Percentiles rank a stretch among this genome's conserved stretches.
Evolutionary conservation across 495 filamentous ascomycete genomes (phyloP).

Genomic region (Annulohypoxylon moriforme): DNA sequence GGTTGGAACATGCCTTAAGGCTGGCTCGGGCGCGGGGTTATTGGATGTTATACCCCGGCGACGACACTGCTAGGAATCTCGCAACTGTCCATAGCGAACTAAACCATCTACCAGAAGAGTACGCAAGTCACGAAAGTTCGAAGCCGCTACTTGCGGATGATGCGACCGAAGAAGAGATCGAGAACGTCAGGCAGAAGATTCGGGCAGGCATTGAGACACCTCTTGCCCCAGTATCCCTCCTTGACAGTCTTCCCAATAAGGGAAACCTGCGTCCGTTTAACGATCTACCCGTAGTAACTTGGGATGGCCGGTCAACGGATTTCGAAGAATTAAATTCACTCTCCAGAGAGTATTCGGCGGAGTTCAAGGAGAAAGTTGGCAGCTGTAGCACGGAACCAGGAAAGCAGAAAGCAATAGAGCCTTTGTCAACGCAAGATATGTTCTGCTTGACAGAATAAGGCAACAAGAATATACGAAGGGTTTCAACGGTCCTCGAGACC

Average conservation of each 20-base stretch:
- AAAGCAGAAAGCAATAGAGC: constrained; percentile 37
- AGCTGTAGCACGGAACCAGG: constrained; percentile 49
- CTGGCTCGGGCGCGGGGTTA: constrained; percentile 79
- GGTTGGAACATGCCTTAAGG: constrained; percentile 80
- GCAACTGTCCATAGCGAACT: constrained; percentile 80
- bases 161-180: constrained; percentile 44
- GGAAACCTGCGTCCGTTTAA: constrained; percentile 52
- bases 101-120: constrained; percentile 77
- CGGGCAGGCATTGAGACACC: constrained; percentile 40
- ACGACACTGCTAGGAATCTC: constrained; percentile 61
- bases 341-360: constrained; percentile 54
- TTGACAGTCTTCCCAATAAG: constrained; percentile 52
- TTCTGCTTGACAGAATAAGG: constrained; percentile 42
- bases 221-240: constrained; percentile 46
- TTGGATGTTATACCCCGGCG: constrained; percentile 76
- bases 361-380: constrained; percentile 56
- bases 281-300: constrained; percentile 54
- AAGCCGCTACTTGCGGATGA: constrained; percentile 26
- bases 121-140: constrained; percentile 39
- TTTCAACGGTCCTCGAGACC: background rate
- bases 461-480: background rate
- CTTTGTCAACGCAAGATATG: constrained; percentile 46
- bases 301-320: constrained; percentile 52
- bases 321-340: constrained; percentile 49
- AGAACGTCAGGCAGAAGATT: constrained; percentile 37